phyloP scores from a whole-genome alignment of 805 yeast genomes.

The Starmerella vaccinii region DNA sequence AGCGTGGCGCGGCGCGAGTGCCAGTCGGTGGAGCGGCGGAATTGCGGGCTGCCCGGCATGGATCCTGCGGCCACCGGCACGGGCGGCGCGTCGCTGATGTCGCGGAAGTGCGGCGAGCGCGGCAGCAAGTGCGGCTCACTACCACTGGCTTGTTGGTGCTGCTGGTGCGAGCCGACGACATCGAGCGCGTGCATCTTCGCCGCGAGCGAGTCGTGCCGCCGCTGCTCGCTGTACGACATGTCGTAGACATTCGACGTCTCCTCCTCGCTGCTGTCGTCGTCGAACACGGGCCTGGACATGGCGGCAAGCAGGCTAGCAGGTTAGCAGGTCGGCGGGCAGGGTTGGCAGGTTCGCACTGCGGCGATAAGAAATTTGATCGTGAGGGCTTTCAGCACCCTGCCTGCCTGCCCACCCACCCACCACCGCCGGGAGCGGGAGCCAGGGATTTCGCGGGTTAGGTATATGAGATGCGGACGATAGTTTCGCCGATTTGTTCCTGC shows the following conservation, averaged over 20 bases:
- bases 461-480: conserved; percentile 13
- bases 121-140: background rate
- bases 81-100: conserved; percentile 15
- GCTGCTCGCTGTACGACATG: conserved; percentile 24
- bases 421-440: no score
- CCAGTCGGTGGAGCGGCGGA: conserved; percentile 10
- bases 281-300: conserved; percentile 11
- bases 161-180: conserved; percentile 9
- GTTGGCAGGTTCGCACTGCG: background rate
- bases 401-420: no score
- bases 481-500: conserved; percentile 17
- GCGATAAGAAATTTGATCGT: background rate
- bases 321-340: no score
- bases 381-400: no score
- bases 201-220: conserved; percentile 17
- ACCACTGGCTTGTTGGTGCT: background rate
- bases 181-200: conserved; percentile 26
- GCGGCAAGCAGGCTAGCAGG: background rate
- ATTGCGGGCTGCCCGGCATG: background rate
- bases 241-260: conserved; percentile 13
- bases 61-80: conserved; percentile 10
- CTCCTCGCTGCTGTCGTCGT: conserved; percentile 13
- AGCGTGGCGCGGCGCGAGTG: conserved; percentile 18
- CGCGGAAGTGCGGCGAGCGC: conserved; percentile 14
- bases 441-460: background rate